Evolutionary conservation across 352 stramenopile genomes (phyloP).

Genomic region (Phytophthora meadii): DNA sequence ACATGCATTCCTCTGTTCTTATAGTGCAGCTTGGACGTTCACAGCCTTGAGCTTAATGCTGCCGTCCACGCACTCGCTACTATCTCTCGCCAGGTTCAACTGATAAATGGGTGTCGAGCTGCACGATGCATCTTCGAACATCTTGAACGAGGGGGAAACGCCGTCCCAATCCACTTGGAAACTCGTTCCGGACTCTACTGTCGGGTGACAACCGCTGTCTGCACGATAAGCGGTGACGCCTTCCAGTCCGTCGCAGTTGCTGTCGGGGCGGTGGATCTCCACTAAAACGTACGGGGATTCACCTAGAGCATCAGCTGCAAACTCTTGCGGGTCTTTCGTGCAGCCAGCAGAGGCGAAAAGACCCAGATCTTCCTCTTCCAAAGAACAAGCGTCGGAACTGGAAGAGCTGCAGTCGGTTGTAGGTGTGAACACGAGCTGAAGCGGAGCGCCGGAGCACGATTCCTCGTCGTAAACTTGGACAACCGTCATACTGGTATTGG

Average conservation of each 20-base stretch:
- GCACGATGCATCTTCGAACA: conserved; percentile 28
- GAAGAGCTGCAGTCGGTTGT: conserved; percentile 17
- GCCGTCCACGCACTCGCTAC: conserved; percentile 20
- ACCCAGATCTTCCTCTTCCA: conserved; percentile 19
- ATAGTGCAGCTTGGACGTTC: background rate
- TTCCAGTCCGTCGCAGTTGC: conserved; percentile 24
- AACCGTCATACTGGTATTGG: conserved; percentile 17
- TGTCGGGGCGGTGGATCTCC: conserved; percentile 18
- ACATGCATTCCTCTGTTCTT: background rate
- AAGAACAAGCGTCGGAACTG: conserved; percentile 3
- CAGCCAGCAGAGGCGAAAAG: conserved; percentile 31
- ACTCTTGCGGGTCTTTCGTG: conserved; percentile 19
- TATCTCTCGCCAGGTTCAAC: conserved; percentile 12
- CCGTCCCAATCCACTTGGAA: conserved; percentile 24
- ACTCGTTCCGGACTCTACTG: conserved; percentile 26
- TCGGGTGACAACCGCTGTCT: conserved; percentile 31
- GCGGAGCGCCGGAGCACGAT: conserved; percentile 21
- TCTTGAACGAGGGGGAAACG: conserved; percentile 14
- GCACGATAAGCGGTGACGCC: conserved; percentile 30
- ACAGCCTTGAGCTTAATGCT: conserved; percentile 29
- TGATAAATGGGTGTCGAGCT: conserved; percentile 13
- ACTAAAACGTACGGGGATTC: conserved; percentile 23
- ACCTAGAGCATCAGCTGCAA: conserved; percentile 9
- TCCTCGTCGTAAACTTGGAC: conserved; percentile 23
- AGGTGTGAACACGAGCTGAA: conserved; percentile 32